A percentile compares a stretch with the other conserved stretches of the same genome.
phyloP scores from a whole-genome alignment of 176 grass and related monocot genomes.

The Cenchrus purpureus region DNA sequence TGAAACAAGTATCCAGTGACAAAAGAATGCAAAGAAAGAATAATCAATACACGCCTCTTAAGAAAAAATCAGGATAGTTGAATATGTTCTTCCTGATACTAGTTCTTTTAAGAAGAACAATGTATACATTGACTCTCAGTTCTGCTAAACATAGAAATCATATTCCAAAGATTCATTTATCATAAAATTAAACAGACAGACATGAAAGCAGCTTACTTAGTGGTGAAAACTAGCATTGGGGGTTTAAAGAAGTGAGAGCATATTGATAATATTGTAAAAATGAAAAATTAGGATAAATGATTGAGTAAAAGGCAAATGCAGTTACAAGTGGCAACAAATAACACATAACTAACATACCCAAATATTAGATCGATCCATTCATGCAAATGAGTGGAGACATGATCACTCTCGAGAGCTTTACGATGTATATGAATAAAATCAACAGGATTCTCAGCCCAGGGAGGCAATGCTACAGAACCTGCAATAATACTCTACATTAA shows the following conservation, averaged over 20 bases:
- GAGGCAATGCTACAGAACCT: conserved; percentile 87
- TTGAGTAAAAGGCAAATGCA: conserved; percentile 23
- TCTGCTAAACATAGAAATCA: conserved; percentile 14
- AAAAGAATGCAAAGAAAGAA: conserved; percentile 23
- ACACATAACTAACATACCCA: conserved; percentile 63
- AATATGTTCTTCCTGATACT: conserved; percentile 7
- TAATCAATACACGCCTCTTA: conserved; percentile 31
- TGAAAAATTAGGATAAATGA: conserved; percentile 5
- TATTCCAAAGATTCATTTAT: conserved; percentile 24
- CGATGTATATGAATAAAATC: conserved; percentile 97
- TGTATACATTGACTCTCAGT: neutral
- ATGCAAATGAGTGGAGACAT: conserved; percentile 87
- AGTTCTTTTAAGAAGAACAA: conserved; percentile 9
- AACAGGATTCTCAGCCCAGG: conserved; percentile 88
- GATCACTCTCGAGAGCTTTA: conserved; percentile 91
- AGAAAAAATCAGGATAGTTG: conserved; percentile 21
- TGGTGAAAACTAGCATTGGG: conserved; percentile 23
- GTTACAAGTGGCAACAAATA: conserved; percentile 34
- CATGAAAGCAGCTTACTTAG: conserved; percentile 9
- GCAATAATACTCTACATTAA: conserved; percentile 42
- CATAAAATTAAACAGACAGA: conserved; percentile 23
- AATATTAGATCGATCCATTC: conserved; percentile 99
- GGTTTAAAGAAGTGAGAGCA: conserved; percentile 24
- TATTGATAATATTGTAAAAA: conserved; percentile 32
- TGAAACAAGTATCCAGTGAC: conserved; percentile 53